Percentiles rank a stretch among this genome's conserved stretches.
These are phyloP conservation scores for Radiomyces spectabilis DNA, from an alignment of 192 early-diverging fungal genomes.

Conservation along the genomic window DNA sequence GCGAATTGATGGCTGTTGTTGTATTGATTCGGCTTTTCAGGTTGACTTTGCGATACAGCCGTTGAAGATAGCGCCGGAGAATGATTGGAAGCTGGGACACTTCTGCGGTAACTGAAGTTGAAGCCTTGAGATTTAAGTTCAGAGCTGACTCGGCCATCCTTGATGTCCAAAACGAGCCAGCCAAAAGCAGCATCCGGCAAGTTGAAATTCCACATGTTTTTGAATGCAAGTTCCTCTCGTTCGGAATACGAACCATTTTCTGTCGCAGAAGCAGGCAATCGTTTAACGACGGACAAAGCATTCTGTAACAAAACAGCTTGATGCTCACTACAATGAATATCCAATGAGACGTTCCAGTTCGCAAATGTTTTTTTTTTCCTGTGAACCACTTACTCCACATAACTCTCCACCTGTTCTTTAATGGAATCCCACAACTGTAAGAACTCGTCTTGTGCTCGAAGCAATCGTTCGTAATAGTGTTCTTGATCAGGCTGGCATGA, in stretches of 20 bases:
- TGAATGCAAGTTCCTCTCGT: conserved; percentile 47
- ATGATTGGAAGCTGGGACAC: conserved; percentile 8
- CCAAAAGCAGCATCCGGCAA: conserved; percentile 51
- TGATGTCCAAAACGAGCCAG: conserved; percentile 39
- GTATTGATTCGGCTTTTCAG: conserved; percentile 17
- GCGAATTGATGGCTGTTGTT: too few relatives aligned
- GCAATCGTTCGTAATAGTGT: conserved; percentile 39
- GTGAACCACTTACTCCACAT: conserved; percentile 34
- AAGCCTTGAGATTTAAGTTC: conserved; percentile 55
- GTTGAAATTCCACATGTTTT: conserved; percentile 62
- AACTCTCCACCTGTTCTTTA: conserved; percentile 42
- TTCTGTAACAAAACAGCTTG: conserved; percentile 44
- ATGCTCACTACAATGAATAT: conserved; percentile 35
- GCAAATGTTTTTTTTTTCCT: background rate
- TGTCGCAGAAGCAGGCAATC: conserved; percentile 30
- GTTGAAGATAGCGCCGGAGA: conserved; percentile 1
- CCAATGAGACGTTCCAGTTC: too few relatives aligned
- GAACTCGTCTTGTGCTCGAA: conserved; percentile 42
- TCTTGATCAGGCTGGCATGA: conserved; percentile 46
- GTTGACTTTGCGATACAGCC: too few relatives aligned
- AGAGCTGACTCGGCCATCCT: conserved; percentile 41
- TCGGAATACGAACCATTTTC: conserved; percentile 12
- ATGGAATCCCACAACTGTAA: conserved; percentile 47
- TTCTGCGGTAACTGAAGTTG: conserved; percentile 50
- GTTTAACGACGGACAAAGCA: conserved; percentile 44